Percentiles rank a stretch among this genome's conserved stretches.
Conservation (phyloP, 2,329 filamentous ascomycete genomes). For the Botrytis elliptica region DNA sequence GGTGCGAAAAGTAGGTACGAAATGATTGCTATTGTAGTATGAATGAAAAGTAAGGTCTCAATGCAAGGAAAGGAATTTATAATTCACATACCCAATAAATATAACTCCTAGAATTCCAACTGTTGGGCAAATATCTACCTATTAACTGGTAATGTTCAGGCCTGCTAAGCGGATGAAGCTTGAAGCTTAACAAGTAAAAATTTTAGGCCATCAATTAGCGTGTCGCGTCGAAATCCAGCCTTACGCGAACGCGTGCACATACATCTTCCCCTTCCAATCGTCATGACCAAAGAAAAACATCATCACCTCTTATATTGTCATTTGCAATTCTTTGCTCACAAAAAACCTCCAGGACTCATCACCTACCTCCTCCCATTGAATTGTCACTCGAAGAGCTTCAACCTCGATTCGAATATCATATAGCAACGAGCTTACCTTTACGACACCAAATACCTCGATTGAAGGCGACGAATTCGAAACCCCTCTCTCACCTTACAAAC, state of each 20-base stretch:
- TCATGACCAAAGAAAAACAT: conserved; percentile 10
- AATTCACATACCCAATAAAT: background rate
- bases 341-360: background rate
- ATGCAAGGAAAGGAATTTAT: too few relatives aligned
- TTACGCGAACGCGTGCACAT: conserved; percentile 1
- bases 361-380: conserved; percentile 23
- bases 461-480: conserved; percentile 30
- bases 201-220: background rate
- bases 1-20: background rate
- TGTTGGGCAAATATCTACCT: background rate
- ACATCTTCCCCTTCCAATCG: background rate
- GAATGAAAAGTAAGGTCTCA: background rate
- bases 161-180: background rate
- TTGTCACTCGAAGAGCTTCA: conserved; percentile 25
- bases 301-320: conserved; percentile 31
- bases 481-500: conserved; percentile 50
- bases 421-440: conserved; percentile 32
- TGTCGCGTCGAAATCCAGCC: conserved; percentile 7
- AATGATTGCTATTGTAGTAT: background rate
- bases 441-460: conserved; percentile 29
- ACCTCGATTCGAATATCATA: conserved; percentile 27
- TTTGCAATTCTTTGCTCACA: conserved; percentile 30
- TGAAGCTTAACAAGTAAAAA: background rate
- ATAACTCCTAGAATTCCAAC: background rate
- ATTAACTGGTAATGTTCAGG: background rate